phyloP scores from a whole-genome alignment of 208 protist genomes.

The Trypanosoma scelopori region DNA sequence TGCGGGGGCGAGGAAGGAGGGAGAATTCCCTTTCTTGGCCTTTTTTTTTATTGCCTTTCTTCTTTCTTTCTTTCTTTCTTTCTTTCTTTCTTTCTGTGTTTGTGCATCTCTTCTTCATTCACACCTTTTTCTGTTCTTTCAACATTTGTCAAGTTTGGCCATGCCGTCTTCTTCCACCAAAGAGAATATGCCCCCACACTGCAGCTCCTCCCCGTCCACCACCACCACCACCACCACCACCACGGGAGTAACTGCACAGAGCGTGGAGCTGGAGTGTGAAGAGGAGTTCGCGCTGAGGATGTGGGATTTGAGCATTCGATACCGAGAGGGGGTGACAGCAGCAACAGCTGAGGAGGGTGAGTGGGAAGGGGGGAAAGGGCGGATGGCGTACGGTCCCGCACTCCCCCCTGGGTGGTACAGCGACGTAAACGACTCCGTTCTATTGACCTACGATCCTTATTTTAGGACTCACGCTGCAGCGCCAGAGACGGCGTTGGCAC shows the following conservation, averaged over 20 bases:
- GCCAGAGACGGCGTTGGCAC: not conserved
- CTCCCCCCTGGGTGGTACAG: conserved; percentile 24
- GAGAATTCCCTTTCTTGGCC: no score
- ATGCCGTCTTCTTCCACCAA: not conserved
- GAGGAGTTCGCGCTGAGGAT: conserved; percentile 7
- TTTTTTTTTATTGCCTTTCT: conserved; percentile 4
- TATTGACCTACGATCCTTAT: conserved; percentile 28
- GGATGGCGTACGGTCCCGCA: conserved; percentile 3
- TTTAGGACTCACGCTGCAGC: conserved; percentile 8
- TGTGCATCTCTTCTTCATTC: not conserved
- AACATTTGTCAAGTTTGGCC: not conserved
- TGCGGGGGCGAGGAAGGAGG: no score
- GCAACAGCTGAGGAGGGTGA: not conserved
- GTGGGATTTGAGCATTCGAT: conserved; percentile 3
- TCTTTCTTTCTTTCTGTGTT: conserved; percentile 11
- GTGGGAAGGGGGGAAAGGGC: not conserved
- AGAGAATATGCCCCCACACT: not conserved
- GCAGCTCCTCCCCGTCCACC: not conserved
- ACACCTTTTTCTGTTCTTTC: conserved; percentile 4
- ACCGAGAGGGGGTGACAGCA: not conserved
- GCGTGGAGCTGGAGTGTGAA: conserved; percentile 1
- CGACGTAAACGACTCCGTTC: conserved; percentile 25
- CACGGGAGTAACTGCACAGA: not conserved
- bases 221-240: no score
- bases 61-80: conserved; percentile 11